phyloP scores from a whole-genome alignment of 2,329 filamentous ascomycete species.

The Xylariales sp. region DNA sequence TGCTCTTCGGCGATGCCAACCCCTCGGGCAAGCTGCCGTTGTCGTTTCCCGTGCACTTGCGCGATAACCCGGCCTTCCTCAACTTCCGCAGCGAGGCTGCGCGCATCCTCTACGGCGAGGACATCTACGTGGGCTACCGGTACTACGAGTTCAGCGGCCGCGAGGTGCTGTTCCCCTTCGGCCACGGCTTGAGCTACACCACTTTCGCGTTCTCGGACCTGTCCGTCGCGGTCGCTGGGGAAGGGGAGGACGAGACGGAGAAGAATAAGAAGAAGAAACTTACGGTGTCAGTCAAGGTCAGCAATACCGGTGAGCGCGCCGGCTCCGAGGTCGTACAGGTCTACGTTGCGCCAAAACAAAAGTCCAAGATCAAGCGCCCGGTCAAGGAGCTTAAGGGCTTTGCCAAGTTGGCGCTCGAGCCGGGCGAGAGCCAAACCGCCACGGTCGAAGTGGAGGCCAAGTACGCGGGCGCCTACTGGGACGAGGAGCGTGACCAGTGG shows the following conservation, averaged over 20 bases:
- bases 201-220: slow-evolving; percentile 56
- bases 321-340: slow-evolving; percentile 56
- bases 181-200: slow-evolving; percentile 76
- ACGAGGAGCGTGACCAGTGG: slow-evolving; percentile 64
- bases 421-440: slow-evolving; percentile 54
- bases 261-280: slow-evolving; percentile 43
- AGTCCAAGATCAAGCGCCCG: slow-evolving; percentile 50
- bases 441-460: slow-evolving; percentile 56
- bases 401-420: slow-evolving; percentile 56
- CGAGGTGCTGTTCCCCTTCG: slow-evolving; percentile 69
- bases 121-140: slow-evolving; percentile 76
- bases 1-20: slow-evolving; percentile 70
- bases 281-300: slow-evolving; percentile 46
- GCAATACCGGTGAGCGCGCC: slow-evolving; percentile 53
- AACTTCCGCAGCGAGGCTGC: slow-evolving; percentile 70
- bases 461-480: slow-evolving; percentile 66
- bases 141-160: slow-evolving; percentile 71
- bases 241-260: too few species aligned
- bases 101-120: slow-evolving; percentile 72
- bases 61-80: slow-evolving; percentile 72
- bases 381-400: slow-evolving; percentile 64
- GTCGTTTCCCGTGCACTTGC: slow-evolving; percentile 62
- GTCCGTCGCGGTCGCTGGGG: slow-evolving; percentile 35
- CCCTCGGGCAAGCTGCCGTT: slow-evolving; percentile 72
- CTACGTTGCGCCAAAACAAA: slow-evolving; percentile 48